Evolutionary conservation across 768 basidiomycete genomes (phyloP).

Genomic region (Psilocybe sp.): DNA sequence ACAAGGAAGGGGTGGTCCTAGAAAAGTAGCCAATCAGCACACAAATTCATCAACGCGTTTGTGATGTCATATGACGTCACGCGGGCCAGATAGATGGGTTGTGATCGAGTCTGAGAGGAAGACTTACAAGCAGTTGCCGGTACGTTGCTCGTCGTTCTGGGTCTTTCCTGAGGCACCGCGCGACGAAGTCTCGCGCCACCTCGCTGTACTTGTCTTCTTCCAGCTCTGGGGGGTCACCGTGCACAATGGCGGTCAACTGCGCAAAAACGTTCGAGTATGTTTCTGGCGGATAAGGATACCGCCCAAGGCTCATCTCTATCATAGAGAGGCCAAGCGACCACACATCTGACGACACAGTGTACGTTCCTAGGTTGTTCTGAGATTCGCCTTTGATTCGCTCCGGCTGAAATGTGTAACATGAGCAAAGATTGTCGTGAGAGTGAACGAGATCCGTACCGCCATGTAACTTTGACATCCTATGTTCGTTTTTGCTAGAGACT

Average conservation of each 20-base stretch:
- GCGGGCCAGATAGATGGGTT: not conserved
- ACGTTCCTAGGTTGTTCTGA: constrained; percentile 79
- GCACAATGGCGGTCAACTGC: constrained; percentile 91
- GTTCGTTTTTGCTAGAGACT: constrained; percentile 94
- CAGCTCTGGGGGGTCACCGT: constrained; percentile 87
- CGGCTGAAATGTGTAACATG: constrained; percentile 48
- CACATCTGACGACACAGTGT: constrained; percentile 95
- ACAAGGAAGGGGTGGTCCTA: constrained; percentile 80
- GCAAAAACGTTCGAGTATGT: constrained; percentile 97
- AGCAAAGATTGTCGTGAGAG: not conserved
- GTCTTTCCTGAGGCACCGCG: constrained; percentile 75
- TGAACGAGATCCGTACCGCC: constrained; percentile 62
- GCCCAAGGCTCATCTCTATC: constrained; percentile 87
- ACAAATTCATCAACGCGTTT: not conserved
- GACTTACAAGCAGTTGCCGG: constrained; percentile 71
- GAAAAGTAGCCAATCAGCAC: not conserved
- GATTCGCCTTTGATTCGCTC: constrained; percentile 97
- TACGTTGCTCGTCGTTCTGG: constrained; percentile 82
- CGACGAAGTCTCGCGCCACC: constrained; percentile 80
- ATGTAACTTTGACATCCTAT: constrained; percentile 99
- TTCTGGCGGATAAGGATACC: constrained; percentile 96
- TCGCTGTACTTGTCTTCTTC: constrained; percentile 68
- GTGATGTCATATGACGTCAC: constrained; percentile 4
- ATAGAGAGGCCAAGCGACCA: constrained; percentile 96
- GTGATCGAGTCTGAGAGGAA: not conserved